Evolutionary conservation across 2,329 filamentous ascomycete species (phyloP), one percentile per base, ranked within the genome.

Genomic region (Dactylonectria macrodidyma): DNA sequence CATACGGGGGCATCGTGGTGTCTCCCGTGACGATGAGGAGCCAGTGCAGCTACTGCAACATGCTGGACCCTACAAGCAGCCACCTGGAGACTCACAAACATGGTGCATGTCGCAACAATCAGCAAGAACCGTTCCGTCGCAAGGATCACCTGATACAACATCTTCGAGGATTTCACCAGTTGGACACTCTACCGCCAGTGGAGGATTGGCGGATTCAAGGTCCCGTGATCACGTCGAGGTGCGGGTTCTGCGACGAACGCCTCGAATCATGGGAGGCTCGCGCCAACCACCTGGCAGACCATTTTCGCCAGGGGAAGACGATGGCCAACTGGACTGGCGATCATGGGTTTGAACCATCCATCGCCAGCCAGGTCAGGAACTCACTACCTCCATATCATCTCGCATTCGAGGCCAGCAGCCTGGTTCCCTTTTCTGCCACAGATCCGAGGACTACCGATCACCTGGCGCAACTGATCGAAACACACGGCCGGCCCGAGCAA

Each of bases 151-250:
- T 77, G 3, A 59, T 70, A 6, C 75, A 76, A 59, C 75, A 77
- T 44, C 70, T 77, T 14, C 67, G 71, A 14, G 62, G 65, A 5
- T 41, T 41, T 41, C 38, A 41, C 59, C 65, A 68, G 14, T 22
- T 71, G 7, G 83, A 84, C 77, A 76, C 1, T 65, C 76, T 36
- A 76, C 79, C 66, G 83, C 84, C 83, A 80, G 87, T 54, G 74
- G 77, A 73, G 14, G 61, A 65, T 26, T 77, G 75, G 75, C 72
- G 71, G 64, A 46, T 66, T 41, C 61, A 73, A 24, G 48, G 59
- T 3, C 55, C 60, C 6, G 36, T 65, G 6, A 59, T 77, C 10
- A 47, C 56, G 1, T 77, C 73, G 5, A 69, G 75, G 12, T 77
- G 75, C 46, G 75, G 75, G 1, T 77, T 77, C 54, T 77, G 75